Evolutionary conservation across 306 rosid species (phyloP).

Genomic region (Trichosanthes truncata): DNA sequence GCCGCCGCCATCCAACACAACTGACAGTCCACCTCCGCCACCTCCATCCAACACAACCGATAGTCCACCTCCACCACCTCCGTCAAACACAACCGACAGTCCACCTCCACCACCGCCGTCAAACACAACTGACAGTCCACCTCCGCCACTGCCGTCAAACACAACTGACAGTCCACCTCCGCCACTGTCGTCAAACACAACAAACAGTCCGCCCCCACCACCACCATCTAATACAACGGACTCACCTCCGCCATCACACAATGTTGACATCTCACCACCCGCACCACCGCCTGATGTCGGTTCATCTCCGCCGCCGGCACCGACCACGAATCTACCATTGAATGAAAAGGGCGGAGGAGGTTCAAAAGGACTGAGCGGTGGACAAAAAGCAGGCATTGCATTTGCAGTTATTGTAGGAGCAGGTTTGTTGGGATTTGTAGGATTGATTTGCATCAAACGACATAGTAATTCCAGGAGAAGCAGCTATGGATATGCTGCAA

Average conservation of each 20-base stretch:
- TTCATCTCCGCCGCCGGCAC: not conserved
- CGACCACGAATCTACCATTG: not conserved
- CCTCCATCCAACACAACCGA: not conserved
- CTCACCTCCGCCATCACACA: not conserved
- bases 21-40: fast-evolving
- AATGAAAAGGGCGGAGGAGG: not conserved
- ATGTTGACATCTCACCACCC: not conserved
- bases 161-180: not conserved
- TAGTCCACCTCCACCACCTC: not conserved
- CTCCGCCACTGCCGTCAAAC: not conserved
- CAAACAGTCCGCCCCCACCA: not conserved
- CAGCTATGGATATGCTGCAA: conserved; percentile 16
- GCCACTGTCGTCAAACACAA: no score
- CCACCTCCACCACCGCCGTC: not conserved
- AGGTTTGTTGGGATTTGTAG: conserved; percentile 17
- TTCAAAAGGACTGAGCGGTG: conserved; percentile 24
- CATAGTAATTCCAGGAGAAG: conserved; percentile 13
- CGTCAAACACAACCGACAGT: not conserved
- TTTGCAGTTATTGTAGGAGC: conserved; percentile 25
- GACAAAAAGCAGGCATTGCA: conserved; percentile 32
- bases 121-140: not conserved
- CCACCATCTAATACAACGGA: not conserved
- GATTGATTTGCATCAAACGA: conserved; percentile 25
- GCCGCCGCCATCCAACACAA: not conserved
- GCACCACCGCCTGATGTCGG: not conserved